Conservation (phyloP, 2,329 filamentous ascomycete genomes). For the Lasiodiplodia sp. region DNA sequence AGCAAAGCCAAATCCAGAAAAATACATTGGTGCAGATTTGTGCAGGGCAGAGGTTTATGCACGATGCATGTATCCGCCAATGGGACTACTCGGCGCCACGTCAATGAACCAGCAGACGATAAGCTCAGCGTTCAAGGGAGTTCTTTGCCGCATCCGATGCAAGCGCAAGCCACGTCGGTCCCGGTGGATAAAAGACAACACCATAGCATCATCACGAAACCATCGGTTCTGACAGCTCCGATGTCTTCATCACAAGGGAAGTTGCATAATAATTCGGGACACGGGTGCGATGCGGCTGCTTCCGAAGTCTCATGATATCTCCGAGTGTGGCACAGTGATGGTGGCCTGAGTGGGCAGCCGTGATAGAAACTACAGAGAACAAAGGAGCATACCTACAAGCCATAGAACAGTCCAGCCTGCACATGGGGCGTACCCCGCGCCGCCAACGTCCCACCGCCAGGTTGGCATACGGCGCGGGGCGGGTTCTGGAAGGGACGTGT, state of each 20-base stretch:
- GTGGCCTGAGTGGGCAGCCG: constrained; percentile 5
- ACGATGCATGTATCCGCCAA: neutral
- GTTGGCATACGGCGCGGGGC: neutral
- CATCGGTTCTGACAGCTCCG: neutral
- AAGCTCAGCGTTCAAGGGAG: neutral
- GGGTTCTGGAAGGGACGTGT: neutral
- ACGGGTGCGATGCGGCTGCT: neutral
- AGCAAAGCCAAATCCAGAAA: neutral
- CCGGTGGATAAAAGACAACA: constrained; percentile 7
- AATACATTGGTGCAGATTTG: neutral
- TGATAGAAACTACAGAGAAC: constrained; percentile 6
- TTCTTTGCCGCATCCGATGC: constrained; percentile 6
- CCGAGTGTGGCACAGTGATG: constrained; percentile 10
- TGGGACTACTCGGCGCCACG: neutral
- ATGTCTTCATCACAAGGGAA: neutral
- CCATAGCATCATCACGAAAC: neutral
- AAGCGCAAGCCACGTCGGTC: neutral
- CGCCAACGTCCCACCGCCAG: constrained; percentile 4
- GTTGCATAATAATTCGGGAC: neutral
- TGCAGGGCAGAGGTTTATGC: neutral
- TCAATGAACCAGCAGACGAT: neutral
- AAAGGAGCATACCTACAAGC: neutral
- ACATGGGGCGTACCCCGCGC: constrained; percentile 3
- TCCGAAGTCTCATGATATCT: constrained; percentile 14
- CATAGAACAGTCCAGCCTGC: neutral